phyloP scores from a whole-genome alignment of 176 grass and related monocot species.

The Microstegium vimineum region DNA sequence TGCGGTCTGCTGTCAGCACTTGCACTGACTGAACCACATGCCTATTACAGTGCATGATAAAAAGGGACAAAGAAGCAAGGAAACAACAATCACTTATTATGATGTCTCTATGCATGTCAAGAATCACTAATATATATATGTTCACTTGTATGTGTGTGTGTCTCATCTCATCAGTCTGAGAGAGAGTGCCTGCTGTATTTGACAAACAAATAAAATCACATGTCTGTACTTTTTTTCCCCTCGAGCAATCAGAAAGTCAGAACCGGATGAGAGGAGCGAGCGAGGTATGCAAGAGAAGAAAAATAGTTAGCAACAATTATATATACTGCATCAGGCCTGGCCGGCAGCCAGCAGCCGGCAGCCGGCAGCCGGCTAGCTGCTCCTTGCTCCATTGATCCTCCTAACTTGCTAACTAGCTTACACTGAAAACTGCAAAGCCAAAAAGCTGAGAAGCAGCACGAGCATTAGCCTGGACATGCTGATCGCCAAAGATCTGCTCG shows the following conservation, averaged over 20 bases:
- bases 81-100: background rate
- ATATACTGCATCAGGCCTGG: background rate
- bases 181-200: background rate
- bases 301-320: background rate
- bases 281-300: background rate
- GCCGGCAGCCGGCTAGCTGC: too few relatives aligned
- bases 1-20: background rate
- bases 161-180: background rate
- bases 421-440: background rate
- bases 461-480: slow-evolving; percentile 18
- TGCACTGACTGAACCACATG: background rate
- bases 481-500: background rate
- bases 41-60: background rate
- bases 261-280: background rate
- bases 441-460: slow-evolving; percentile 24
- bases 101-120: background rate
- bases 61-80: background rate
- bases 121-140: background rate
- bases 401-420: background rate
- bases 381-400: too few relatives aligned
- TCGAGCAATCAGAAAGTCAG: background rate
- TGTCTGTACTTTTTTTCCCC: background rate
- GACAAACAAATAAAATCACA: background rate
- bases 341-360: too few relatives aligned
- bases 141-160: too few relatives aligned